Percentiles rank a stretch among this genome's conserved stretches.
Evolutionary conservation across 1,284 basidiomycete genomes (phyloP).

Genomic region (Calocybe gambosa): DNA sequence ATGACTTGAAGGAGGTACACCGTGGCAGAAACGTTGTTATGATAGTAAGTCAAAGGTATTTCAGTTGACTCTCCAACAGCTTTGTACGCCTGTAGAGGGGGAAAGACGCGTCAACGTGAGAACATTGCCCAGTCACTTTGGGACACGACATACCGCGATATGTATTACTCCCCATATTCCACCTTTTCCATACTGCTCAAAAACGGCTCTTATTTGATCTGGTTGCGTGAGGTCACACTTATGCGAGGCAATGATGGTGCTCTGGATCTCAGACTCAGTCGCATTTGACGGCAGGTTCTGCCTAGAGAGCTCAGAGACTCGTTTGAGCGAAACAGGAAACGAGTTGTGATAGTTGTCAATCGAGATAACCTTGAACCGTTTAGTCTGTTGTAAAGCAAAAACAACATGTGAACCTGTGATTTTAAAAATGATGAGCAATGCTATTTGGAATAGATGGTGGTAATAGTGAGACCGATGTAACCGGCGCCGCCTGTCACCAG

Average conservation of each 20-base stretch:
- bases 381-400: conserved; percentile 78
- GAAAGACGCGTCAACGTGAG: neutral
- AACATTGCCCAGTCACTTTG: neutral
- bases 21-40: conserved; percentile 87
- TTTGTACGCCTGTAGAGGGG: conserved; percentile 79
- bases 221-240: conserved; percentile 70
- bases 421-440: conserved; percentile 12
- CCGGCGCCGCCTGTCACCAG: conserved; percentile 81
- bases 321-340: conserved; percentile 63
- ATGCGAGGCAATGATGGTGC: conserved; percentile 66
- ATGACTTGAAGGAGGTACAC: conserved; percentile 81
- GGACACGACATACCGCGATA: conserved; percentile 65
- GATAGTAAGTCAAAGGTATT: conserved; percentile 89
- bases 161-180: conserved; percentile 99
- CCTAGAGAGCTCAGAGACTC: conserved; percentile 75
- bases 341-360: conserved; percentile 94
- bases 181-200: conserved; percentile 80
- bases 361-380: conserved; percentile 87
- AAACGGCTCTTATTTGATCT: conserved; percentile 69
- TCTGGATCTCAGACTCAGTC: conserved; percentile 58
- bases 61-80: conserved; percentile 98
- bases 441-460: conserved; percentile 11
- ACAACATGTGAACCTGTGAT: conserved; percentile 83
- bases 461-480: conserved; percentile 62
- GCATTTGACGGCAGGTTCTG: conserved; percentile 61